Percentiles rank a stretch among this genome's conserved stretches.
These are phyloP conservation scores for Stagonosporopsis chrysanthemi DNA, from an alignment of 2,329 filamentous ascomycete genomes.

Conservation along the genomic window DNA sequence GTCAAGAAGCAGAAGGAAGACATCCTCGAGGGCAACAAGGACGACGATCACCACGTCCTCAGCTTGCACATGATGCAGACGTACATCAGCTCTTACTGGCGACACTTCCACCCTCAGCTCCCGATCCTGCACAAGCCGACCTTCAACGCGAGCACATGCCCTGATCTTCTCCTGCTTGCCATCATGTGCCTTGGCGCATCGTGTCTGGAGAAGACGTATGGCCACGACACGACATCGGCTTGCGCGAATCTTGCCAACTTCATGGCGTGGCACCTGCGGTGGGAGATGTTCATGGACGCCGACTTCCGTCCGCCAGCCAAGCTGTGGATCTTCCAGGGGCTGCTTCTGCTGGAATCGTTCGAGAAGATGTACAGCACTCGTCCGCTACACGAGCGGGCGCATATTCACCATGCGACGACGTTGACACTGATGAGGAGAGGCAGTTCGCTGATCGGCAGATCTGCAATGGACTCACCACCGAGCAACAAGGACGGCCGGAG, in stretches of 20 bases:
- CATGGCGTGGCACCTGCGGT: conserved; percentile 89
- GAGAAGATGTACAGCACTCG: conserved; percentile 98
- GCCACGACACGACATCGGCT: conserved; percentile 73
- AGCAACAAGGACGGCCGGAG: conserved; percentile 70
- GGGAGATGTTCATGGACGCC: conserved; percentile 92
- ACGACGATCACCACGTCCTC: conserved; percentile 67
- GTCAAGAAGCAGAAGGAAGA: conserved; percentile 77
- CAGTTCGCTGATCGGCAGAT: conserved; percentile 86
- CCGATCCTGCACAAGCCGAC: conserved; percentile 95
- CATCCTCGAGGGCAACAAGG: conserved; percentile 79
- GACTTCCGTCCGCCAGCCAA: conserved; percentile 93
- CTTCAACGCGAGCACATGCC: conserved; percentile 86
- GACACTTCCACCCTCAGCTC: conserved; percentile 91
- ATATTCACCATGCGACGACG: conserved; percentile 96
- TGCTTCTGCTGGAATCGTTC: conserved; percentile 88
- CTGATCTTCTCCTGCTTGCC: conserved; percentile 81
- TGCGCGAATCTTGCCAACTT: conserved; percentile 90
- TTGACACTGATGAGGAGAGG: conserved; percentile 94
- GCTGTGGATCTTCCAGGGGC: conserved; percentile 92
- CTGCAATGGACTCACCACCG: conserved; percentile 82
- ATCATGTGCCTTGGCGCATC: conserved; percentile 94
- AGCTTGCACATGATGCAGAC: conserved; percentile 95
- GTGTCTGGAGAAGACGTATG: conserved; percentile 83
- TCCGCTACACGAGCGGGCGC: conserved; percentile 88
- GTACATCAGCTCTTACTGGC: conserved; percentile 89